Evolutionary conservation across 2,329 filamentous ascomycete genomes (phyloP).

Genomic region (Ceratocystis ficicola): DNA sequence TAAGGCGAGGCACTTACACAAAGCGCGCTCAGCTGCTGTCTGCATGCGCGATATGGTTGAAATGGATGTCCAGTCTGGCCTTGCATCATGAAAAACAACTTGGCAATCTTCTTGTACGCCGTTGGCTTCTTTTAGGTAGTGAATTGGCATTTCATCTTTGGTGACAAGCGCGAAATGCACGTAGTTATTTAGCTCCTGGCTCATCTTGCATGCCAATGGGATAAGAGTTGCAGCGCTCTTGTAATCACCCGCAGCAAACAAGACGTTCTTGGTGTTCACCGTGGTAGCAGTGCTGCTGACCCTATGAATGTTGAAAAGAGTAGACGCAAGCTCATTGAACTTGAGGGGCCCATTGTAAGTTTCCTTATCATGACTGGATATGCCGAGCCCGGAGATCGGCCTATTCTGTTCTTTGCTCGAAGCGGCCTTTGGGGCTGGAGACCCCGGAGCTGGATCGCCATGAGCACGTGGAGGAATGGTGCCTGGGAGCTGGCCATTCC

Average conservation of each 20-base stretch:
- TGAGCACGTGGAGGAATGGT: conserved; percentile 2
- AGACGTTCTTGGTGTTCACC: conserved; percentile 52
- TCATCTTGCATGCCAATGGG: conserved; percentile 82
- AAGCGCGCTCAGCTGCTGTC: conserved; percentile 48
- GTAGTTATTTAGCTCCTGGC: conserved; percentile 50
- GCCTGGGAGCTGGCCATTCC: conserved; percentile 18
- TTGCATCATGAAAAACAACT: conserved; percentile 56
- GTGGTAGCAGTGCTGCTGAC: conserved; percentile 39
- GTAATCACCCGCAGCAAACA: conserved; percentile 67
- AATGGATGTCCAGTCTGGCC: conserved; percentile 57
- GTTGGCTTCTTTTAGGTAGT: conserved; percentile 62
- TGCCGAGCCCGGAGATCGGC: background rate
- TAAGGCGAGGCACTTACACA: conserved; percentile 38
- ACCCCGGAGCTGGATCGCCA: conserved; percentile 18
- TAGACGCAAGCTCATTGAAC: conserved; percentile 52
- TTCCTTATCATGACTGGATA: background rate
- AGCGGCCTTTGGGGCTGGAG: background rate
- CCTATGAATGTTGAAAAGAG: conserved; percentile 47
- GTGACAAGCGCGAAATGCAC: conserved; percentile 78
- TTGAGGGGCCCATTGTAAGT: conserved; percentile 58
- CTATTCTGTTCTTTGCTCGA: background rate
- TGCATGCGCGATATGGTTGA: conserved; percentile 62
- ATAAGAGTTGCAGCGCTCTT: conserved; percentile 60
- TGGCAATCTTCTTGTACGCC: conserved; percentile 61
- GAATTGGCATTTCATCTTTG: conserved; percentile 54